Conservation (phyloP, 106 monocot genomes). For the Hemerocallis citrina region DNA sequence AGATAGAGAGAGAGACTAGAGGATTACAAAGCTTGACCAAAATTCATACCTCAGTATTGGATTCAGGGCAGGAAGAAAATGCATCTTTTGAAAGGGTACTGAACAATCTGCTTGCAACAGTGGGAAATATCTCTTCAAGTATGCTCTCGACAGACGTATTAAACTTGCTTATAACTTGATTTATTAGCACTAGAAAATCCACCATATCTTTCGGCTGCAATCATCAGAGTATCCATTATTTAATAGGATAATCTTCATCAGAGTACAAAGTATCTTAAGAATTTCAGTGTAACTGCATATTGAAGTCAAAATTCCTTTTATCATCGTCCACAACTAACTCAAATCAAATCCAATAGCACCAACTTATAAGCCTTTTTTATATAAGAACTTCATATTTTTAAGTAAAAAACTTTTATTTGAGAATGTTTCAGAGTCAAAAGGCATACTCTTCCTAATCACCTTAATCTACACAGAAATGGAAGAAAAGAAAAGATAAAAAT, state of each 20-base stretch:
- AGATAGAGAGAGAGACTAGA: no score
- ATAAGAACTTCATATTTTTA: no score
- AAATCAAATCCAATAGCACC: no score
- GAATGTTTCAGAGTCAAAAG: no score
- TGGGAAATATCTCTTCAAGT: conserved; percentile 82
- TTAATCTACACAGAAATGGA: neutral
- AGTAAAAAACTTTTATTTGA: no score
- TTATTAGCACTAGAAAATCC: conserved; percentile 78
- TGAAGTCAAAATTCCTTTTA: no score
- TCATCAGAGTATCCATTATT: neutral
- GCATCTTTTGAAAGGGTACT: conserved; percentile 54
- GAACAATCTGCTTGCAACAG: conserved; percentile 59
- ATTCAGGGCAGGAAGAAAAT: conserved; percentile 48
- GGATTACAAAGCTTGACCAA: neutral
- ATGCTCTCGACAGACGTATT: conserved; percentile 39
- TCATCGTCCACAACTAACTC: no score
- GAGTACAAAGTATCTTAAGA: neutral
- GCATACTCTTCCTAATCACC: no score
- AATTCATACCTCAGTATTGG: conserved; percentile 72
- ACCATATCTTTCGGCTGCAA: conserved; percentile 82
- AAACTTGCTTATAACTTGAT: conserved; percentile 92
- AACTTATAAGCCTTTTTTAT: no score
- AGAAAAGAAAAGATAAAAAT: neutral
- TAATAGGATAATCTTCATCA: neutral
- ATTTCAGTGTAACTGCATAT: no score